Conservation (phyloP, 441 rosid genomes). For the Theobroma grandiflorum region DNA sequence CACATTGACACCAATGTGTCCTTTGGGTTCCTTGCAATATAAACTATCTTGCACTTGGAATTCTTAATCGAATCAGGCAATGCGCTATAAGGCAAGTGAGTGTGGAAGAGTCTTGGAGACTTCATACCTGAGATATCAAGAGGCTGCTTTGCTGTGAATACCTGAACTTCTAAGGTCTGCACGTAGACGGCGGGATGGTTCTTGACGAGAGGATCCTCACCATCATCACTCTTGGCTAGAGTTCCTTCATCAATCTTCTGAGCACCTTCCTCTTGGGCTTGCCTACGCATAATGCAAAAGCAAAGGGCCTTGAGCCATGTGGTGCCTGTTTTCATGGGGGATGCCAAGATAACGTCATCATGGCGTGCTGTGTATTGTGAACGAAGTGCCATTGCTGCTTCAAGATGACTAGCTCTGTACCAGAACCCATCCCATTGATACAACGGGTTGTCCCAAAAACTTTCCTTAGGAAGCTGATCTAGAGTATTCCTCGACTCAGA, state of each 20-base stretch:
- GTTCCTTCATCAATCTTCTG: neutral
- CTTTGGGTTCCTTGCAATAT: conserved; percentile 72
- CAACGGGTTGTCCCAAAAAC: conserved; percentile 27
- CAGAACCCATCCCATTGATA: conserved; percentile 31
- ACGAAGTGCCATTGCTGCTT: conserved; percentile 27
- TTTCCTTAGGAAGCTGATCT: conserved; percentile 21
- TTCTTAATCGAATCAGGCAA: conserved; percentile 51
- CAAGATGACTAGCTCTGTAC: conserved; percentile 29
- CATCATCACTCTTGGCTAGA: neutral
- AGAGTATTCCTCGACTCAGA: neutral
- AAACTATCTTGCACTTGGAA: conserved; percentile 60
- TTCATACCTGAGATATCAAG: conserved; percentile 43
- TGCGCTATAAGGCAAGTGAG: conserved; percentile 52
- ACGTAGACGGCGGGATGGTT: conserved; percentile 62
- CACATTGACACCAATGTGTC: conserved; percentile 73
- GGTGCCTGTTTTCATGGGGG: conserved; percentile 74
- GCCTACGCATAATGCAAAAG: conserved; percentile 15
- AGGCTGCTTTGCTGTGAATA: conserved; percentile 37
- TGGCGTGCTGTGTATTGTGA: conserved; percentile 47
- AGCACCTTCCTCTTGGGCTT: neutral
- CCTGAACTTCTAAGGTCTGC: conserved; percentile 55
- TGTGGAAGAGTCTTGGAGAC: conserved; percentile 61
- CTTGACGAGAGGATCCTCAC: conserved; percentile 14
- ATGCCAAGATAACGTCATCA: conserved; percentile 56
- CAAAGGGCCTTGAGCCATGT: conserved; percentile 72